Evolutionary conservation across 345 rosid species (phyloP), one percentile per base, ranked within the genome.

Genomic region (Geranium rotundifolium): DNA sequence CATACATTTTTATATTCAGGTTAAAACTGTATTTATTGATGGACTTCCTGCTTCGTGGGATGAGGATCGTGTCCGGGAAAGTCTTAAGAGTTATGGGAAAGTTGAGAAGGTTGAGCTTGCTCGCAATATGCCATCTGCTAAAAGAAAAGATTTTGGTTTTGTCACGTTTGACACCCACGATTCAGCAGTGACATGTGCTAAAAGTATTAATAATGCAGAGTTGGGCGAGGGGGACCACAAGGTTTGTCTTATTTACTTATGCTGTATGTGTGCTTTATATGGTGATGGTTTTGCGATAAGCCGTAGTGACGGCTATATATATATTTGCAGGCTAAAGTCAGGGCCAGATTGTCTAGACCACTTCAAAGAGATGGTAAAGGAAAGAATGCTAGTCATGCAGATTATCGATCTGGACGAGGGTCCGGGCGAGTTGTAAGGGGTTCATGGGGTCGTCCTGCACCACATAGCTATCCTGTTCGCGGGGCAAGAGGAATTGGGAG

Each of bases 31-130:
- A 59, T 93, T 93, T 75, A 72, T 93, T 67, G 97, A 93, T 75
- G 92, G 99, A 19, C 78, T 93, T 29, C 82, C 90, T 70, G 83
- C 96, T 17, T 77, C 96, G 57, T 93, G 99, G 99, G 95, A 85
- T 71, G 99, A 93, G 74, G 95, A 93, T 69, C 84, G 67, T 69
- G 90, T 93, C 52, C 77, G 81, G 23, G 83, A 84, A 52, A 76
- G 88, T 57, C 70, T 90, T 30, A 88, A 84, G 80, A 75, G 64
- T 62, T 88, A 83, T 72, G 99, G 99, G 31, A 81, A 79, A 69
- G 71, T 93, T 67, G 97, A 85, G 69, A 93, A 88, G 80, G 64
- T 93, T 66, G 99, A 93, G 79, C 99, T 93, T 84, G 96, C 99
- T 0, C 82, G 97, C 61, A 93, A 88, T 63, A 90, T 93, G 99